phyloP scores from a whole-genome alignment of 192 early-diverging fungal species.

The Backusella psychrophila region DNA sequence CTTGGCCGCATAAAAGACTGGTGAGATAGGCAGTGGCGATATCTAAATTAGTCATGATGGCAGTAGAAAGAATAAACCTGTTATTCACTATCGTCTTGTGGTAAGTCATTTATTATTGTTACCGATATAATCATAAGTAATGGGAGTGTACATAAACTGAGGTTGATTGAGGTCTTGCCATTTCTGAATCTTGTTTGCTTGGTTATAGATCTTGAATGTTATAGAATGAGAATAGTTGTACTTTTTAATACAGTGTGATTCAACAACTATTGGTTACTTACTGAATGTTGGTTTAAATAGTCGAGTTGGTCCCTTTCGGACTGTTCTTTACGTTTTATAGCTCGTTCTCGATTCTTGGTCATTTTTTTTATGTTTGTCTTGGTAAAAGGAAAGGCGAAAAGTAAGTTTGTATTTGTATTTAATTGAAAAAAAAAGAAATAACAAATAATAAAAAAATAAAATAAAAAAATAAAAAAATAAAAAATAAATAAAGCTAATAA shows the following conservation, averaged over 20 bases:
- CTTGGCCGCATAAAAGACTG: constrained; percentile 40
- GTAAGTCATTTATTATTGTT: not conserved
- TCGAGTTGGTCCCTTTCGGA: constrained; percentile 29
- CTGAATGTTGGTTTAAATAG: constrained; percentile 32
- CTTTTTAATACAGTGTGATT: not conserved
- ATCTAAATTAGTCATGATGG: constrained; percentile 28
- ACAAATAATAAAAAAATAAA: not conserved
- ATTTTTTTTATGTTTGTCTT: constrained; percentile 17
- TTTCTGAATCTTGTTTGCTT: constrained; percentile 34
- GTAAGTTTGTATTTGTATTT: not conserved
- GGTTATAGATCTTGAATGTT: constrained; percentile 27
- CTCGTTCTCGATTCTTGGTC: constrained; percentile 14
- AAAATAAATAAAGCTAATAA: not conserved
- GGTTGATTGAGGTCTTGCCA: constrained; percentile 36
- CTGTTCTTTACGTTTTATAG: constrained; percentile 31
- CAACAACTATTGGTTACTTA: constrained; percentile 5
- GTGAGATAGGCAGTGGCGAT: constrained; percentile 46
- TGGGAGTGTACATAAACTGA: constrained; percentile 28
- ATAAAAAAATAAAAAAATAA: not conserved
- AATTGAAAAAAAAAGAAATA: not conserved
- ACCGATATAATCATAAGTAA: constrained; percentile 52
- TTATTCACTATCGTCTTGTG: not conserved
- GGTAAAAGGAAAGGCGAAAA: not conserved
- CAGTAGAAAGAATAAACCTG: not conserved
- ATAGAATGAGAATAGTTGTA: not conserved